phyloP scores from a whole-genome alignment of 345 rosid species.

The Gossypium australe region DNA sequence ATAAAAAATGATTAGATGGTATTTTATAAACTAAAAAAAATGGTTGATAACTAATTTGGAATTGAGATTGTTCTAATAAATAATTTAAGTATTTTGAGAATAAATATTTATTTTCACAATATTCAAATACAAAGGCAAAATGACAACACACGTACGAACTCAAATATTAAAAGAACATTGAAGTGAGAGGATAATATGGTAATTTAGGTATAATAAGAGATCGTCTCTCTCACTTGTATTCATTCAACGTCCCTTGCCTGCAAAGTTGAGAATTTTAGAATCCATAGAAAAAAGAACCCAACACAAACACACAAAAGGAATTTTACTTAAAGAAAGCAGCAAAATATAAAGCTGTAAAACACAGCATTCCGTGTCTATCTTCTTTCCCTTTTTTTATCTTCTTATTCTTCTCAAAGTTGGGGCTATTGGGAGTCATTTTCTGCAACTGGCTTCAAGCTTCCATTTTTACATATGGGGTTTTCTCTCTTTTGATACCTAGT shows the following conservation, averaged over 20 bases:
- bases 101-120: too few species aligned
- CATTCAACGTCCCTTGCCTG: slow-evolving; percentile 42
- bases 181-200: slow-evolving; percentile 21
- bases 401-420: background rate
- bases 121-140: too few species aligned
- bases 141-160: too few species aligned
- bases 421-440: slow-evolving; percentile 11
- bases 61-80: too few species aligned
- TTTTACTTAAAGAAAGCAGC: slow-evolving; percentile 13
- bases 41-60: too few species aligned
- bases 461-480: slow-evolving; percentile 18
- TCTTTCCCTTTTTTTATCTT: background rate
- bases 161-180: too few species aligned
- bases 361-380: slow-evolving; percentile 15
- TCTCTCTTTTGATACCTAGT: slow-evolving; percentile 9
- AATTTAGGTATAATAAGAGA: slow-evolving; percentile 19
- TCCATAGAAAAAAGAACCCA: background rate
- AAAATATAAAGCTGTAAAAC: slow-evolving; percentile 2
- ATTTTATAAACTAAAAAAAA: too few species aligned
- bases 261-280: slow-evolving; percentile 26
- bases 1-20: too few species aligned
- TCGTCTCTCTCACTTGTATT: slow-evolving; percentile 31
- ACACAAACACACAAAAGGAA: background rate
- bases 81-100: too few species aligned
- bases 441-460: slow-evolving; percentile 14